A percentile compares a stretch with the other conserved stretches of the same genome.
Evolutionary conservation across 2,329 filamentous ascomycete species (phyloP).

Genomic region (Aspergillus bombycis): DNA sequence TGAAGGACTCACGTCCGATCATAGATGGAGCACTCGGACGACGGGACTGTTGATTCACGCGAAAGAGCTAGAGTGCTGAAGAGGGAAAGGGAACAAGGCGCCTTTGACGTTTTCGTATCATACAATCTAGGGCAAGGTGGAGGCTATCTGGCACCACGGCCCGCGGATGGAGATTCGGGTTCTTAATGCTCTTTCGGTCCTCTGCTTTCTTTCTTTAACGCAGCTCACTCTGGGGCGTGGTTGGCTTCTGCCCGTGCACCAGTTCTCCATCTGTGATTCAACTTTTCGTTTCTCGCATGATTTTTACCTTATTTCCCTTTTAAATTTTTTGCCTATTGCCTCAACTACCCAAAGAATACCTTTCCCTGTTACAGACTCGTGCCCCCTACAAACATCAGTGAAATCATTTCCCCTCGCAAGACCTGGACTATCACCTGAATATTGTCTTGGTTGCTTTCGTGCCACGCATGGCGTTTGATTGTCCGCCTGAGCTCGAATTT

Average conservation of each 20-base stretch:
- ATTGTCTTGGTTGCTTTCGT: constrained; percentile 25
- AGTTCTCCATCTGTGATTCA: constrained; percentile 19
- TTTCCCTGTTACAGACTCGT: constrained; percentile 26
- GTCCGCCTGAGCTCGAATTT: constrained; percentile 28
- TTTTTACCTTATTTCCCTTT: constrained; percentile 11
- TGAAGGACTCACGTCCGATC: constrained; percentile 36
- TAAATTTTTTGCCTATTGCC: constrained; percentile 26
- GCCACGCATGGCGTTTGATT: constrained; percentile 28
- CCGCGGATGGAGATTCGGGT: constrained; percentile 11
- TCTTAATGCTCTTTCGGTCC: constrained; percentile 10
- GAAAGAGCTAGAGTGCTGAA: constrained; percentile 13
- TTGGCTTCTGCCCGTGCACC: constrained; percentile 16
- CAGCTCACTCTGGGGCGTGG: constrained; percentile 5
- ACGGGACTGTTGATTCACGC: constrained; percentile 14
- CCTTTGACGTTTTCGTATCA: constrained; percentile 9
- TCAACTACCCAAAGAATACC: constrained; percentile 32
- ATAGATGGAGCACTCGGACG: constrained; percentile 15
- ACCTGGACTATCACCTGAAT: constrained; percentile 24
- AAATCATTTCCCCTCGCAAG: constrained; percentile 17
- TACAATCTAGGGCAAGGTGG: constrained; percentile 11
- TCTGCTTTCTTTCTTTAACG: constrained; percentile 7
- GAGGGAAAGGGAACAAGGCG: constrained; percentile 8
- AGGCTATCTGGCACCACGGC: constrained; percentile 7
- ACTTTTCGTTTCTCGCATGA: constrained; percentile 21
- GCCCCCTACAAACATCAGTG: constrained; percentile 14